phyloP scores from a whole-genome alignment of 805 yeast genomes.

The Candida pseudoglaebosa region DNA sequence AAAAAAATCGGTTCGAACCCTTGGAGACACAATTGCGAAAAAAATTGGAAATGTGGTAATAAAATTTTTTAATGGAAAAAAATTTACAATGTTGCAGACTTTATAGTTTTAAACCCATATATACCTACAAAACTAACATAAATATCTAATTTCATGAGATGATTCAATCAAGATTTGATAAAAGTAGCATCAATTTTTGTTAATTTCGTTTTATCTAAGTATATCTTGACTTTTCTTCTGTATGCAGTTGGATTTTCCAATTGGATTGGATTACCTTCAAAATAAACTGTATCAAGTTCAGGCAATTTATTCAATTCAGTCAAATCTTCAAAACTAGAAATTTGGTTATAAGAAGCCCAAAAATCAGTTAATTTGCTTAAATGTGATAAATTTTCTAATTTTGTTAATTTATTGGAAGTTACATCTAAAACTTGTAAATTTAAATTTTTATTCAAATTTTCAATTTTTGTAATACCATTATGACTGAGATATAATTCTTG shows the following conservation, averaged over 20 bases:
- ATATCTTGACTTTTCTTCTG: slow-evolving; percentile 73
- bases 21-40: too few relatives aligned
- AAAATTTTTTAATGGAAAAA: too few relatives aligned
- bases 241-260: slow-evolving; percentile 69
- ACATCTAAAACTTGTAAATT: slow-evolving; percentile 76
- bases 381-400: slow-evolving; percentile 62
- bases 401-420: slow-evolving; percentile 65
- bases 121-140: too few relatives aligned
- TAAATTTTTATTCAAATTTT: slow-evolving; percentile 67
- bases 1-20: too few relatives aligned
- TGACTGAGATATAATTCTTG: slow-evolving; percentile 88
- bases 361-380: slow-evolving; percentile 76
- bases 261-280: slow-evolving; percentile 92
- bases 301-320: slow-evolving; percentile 62
- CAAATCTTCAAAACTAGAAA: slow-evolving; percentile 66
- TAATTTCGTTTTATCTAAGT: slow-evolving; percentile 61
- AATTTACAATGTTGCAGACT: too few relatives aligned
- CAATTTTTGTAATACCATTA: slow-evolving; percentile 71
- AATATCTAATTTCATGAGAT: too few relatives aligned
- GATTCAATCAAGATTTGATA: slow-evolving; percentile 21
- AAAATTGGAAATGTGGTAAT: too few relatives aligned
- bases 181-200: slow-evolving; percentile 91
- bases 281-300: slow-evolving; percentile 79
- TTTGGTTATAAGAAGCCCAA: slow-evolving; percentile 83
- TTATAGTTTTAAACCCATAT: too few relatives aligned